A percentile compares a stretch with the other conserved stretches of the same genome.
These are phyloP conservation scores for Fusarium palustre DNA, from an alignment of 2,329 filamentous ascomycete species.

Conservation along the genomic window DNA sequence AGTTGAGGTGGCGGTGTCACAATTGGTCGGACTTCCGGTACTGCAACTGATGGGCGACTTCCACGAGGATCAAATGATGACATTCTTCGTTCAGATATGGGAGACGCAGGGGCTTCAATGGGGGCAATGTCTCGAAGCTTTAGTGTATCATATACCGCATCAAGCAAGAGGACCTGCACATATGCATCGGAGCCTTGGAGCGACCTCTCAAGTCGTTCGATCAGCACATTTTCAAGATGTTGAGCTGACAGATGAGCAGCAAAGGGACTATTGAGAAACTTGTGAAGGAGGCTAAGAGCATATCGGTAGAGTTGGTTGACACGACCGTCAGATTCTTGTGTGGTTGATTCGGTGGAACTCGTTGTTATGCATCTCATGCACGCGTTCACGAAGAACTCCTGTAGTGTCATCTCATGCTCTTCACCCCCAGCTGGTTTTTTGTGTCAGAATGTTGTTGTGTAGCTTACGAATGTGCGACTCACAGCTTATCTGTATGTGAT, in stretches of 20 bases:
- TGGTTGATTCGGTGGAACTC: slow-evolving; percentile 36
- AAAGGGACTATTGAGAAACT: slow-evolving; percentile 74
- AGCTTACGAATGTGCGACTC: slow-evolving; percentile 46
- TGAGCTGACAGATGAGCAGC: slow-evolving; percentile 69
- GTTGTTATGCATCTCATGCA: slow-evolving; percentile 70
- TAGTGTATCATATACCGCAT: slow-evolving; percentile 79
- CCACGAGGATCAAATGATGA: slow-evolving; percentile 57
- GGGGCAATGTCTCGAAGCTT: slow-evolving; percentile 67
- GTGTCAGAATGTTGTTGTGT: slow-evolving; percentile 41
- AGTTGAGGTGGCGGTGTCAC: slow-evolving; percentile 73
- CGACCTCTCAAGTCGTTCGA: slow-evolving; percentile 73
- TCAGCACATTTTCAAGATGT: slow-evolving; percentile 76
- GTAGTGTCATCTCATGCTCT: slow-evolving; percentile 69
- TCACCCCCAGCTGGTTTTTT: slow-evolving; percentile 58
- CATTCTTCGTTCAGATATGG: slow-evolving; percentile 61
- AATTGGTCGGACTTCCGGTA: slow-evolving; percentile 44
- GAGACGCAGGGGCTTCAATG: slow-evolving; percentile 57
- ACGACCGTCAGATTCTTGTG: slow-evolving; percentile 52
- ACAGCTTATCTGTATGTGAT: slow-evolving; percentile 60
- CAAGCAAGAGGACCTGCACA: slow-evolving; percentile 81
- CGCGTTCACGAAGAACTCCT: slow-evolving; percentile 75
- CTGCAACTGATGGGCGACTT: slow-evolving; percentile 54
- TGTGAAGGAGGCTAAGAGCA: slow-evolving; percentile 76
- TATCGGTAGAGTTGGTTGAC: slow-evolving; percentile 77
- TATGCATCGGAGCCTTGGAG: slow-evolving; percentile 73